A percentile compares a stretch with the other conserved stretches of the same genome.
These are phyloP conservation scores for Tricladium varicosporioides DNA, from an alignment of 2,329 filamentous ascomycete species.

Conservation along the genomic window DNA sequence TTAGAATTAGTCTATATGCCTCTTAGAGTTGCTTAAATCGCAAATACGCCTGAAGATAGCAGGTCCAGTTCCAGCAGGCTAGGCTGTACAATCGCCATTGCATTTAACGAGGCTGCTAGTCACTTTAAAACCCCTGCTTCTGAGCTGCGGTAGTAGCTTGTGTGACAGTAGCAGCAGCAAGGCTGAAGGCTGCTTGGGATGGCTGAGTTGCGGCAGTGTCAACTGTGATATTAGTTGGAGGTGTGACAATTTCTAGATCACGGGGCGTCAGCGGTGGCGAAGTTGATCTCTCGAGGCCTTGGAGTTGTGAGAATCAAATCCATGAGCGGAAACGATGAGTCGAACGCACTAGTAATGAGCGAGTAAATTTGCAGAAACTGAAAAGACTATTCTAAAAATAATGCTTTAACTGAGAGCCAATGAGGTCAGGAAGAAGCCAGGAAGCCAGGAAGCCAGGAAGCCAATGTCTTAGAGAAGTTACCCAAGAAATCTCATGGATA, in stretches of 20 bases:
- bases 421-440: no score
- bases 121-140: slow-evolving; percentile 8
- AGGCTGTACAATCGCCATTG: slow-evolving; percentile 13
- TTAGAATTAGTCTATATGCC: neutral
- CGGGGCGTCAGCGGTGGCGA: slow-evolving; percentile 35
- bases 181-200: slow-evolving; percentile 28
- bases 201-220: slow-evolving; percentile 32
- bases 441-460: no score
- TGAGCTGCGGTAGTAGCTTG: slow-evolving; percentile 9
- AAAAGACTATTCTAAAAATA: no score
- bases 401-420: no score
- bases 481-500: no score
- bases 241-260: slow-evolving; percentile 29
- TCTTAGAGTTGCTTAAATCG: neutral
- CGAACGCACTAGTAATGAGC: no score
- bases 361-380: no score
- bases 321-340: no score
- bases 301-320: slow-evolving; percentile 25
- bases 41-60: slow-evolving; percentile 14
- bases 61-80: slow-evolving; percentile 18
- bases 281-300: slow-evolving; percentile 37
- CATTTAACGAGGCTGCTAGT: slow-evolving; percentile 6
- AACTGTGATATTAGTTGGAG: slow-evolving; percentile 31
- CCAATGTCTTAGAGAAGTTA: no score
- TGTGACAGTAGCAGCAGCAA: slow-evolving; percentile 13